Base-by-base conservation (phyloP, 306 rosid genomes). In the Echinosophora koreensis region DNA sequence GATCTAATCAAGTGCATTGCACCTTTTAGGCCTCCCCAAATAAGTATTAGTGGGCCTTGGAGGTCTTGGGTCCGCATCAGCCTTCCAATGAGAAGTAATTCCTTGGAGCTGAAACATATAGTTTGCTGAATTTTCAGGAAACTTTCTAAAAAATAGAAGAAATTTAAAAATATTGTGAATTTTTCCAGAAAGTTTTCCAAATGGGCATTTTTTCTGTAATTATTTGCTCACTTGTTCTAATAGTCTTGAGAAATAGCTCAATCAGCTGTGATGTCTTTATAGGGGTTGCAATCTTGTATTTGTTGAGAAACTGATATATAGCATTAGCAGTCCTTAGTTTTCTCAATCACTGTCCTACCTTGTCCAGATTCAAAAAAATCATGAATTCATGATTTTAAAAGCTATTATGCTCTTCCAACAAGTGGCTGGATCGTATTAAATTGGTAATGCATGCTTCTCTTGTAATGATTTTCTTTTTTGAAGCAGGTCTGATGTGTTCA, bases 81-180 rank as follows among this genome's bases (percentile, higher is more conserved):
- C 97, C 91, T 70, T 89, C 95, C 30, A 87, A 89, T 71, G 97
- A 89, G 71, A 92, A 92, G 97, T 92, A 80, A 80, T 51, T 86
- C 54, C 82, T 66, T 15, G 37, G 27, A 77, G 28, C 84, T 59
- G 10, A 72, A 47, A 73, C 70, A 52, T 46, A 17, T 34, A 47
- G 37, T 46, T 46, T 46, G 49, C 4, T 2, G 69, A 63, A 12
- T 22, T 22, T 55, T 71, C 42, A 8, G 12, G 12, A 57, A 66
- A 49, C 64, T 51, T 52, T 49, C 32, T 55, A 7, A 81, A 67
- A 73, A 46, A 37, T 66, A 37, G 22, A 22, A 22, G 22, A 22
- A 22, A 22, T 30, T 55, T 10, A 81, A 67, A 73, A 46, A 37
- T 66, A 37, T 44, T 37, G 8, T 5, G 46, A 34, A 27, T 37